Evolutionary conservation across 306 rosid species (phyloP).

Genomic region (Pterocarpus santalinus): DNA sequence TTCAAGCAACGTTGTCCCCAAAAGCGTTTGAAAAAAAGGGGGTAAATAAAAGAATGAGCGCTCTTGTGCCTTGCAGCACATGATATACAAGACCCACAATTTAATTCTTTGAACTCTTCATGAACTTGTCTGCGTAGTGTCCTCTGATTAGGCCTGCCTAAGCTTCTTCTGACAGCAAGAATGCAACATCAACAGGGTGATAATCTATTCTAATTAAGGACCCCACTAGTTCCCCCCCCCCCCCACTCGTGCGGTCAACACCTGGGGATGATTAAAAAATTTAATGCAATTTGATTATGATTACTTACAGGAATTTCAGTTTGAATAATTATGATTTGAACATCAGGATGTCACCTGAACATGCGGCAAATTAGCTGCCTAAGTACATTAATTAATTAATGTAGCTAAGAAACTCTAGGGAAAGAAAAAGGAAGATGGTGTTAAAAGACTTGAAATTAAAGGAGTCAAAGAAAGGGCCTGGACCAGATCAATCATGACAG

Average conservation of each 20-base stretch:
- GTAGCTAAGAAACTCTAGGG: slow-evolving; percentile 38
- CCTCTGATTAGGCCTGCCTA: slow-evolving; percentile 44
- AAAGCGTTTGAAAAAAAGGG: slow-evolving; percentile 30
- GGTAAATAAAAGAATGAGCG: neutral
- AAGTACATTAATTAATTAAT: slow-evolving; percentile 36
- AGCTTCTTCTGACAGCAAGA: slow-evolving; percentile 52
- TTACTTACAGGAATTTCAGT: slow-evolving; percentile 54
- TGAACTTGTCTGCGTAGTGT: slow-evolving; percentile 52
- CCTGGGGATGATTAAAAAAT: slow-evolving; percentile 47
- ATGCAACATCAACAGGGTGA: slow-evolving; percentile 8
- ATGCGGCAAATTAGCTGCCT: slow-evolving; percentile 75
- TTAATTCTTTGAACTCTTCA: slow-evolving; percentile 35
- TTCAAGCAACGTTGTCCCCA: slow-evolving; percentile 49
- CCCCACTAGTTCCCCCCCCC: slow-evolving; percentile 54
- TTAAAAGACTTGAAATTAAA: slow-evolving; percentile 39
- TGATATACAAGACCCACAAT: slow-evolving; percentile 17
- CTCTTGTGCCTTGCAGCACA: slow-evolving; percentile 12
- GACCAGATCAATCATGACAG: slow-evolving; percentile 66
- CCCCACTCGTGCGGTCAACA: slow-evolving; percentile 81
- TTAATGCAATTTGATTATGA: slow-evolving; percentile 33
- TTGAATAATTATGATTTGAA: slow-evolving; percentile 59
- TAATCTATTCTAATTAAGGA: slow-evolving; percentile 37
- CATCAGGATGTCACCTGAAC: slow-evolving; percentile 69
- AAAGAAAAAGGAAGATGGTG: slow-evolving; percentile 11
- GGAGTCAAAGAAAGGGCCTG: slow-evolving; percentile 56